Percentiles rank a stretch among this genome's conserved stretches.
Evolutionary conservation across 805 yeast species (phyloP).

Genomic region (Candida ortonii): DNA sequence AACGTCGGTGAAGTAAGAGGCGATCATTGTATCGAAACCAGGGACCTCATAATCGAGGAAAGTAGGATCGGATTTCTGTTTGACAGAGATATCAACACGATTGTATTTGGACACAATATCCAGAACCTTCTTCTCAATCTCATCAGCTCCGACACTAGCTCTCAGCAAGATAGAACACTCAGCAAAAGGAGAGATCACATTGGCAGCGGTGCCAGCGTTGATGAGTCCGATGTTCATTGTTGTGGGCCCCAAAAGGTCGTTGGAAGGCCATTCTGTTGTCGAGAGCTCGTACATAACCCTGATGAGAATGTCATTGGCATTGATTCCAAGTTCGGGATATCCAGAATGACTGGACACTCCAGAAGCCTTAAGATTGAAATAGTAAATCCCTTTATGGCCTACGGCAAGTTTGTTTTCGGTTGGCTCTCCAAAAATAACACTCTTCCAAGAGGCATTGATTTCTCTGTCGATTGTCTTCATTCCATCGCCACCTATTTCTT

Average conservation of each 20-base stretch:
- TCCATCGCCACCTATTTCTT: slow-evolving; percentile 65
- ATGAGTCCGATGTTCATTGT: slow-evolving; percentile 61
- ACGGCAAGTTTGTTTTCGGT: slow-evolving; percentile 65
- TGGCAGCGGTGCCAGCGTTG: slow-evolving; percentile 61
- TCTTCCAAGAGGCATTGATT: slow-evolving; percentile 49
- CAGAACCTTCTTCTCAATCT: slow-evolving; percentile 36
- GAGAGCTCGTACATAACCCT: slow-evolving; percentile 47
- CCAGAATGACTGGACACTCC: slow-evolving; percentile 68
- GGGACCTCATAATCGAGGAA: slow-evolving; percentile 56
- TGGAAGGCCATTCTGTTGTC: slow-evolving; percentile 44
- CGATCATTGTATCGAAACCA: slow-evolving; percentile 52
- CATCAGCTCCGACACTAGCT: slow-evolving; percentile 46
- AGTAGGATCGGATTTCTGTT: slow-evolving; percentile 37
- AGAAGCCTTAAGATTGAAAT: slow-evolving; percentile 40
- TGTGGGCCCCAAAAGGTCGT: slow-evolving; percentile 54
- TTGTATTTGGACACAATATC: slow-evolving; percentile 32
- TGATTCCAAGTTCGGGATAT: slow-evolving; percentile 65
- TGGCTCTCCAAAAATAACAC: slow-evolving; percentile 73
- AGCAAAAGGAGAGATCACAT: slow-evolving; percentile 62
- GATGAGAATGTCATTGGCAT: slow-evolving; percentile 56
- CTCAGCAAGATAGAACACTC: slow-evolving; percentile 49
- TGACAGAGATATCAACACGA: slow-evolving; percentile 12
- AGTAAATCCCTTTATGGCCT: slow-evolving; percentile 64
- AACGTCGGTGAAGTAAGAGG: slow-evolving; percentile 41
- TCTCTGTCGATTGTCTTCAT: slow-evolving; percentile 45